Evolutionary conservation across 345 rosid genomes (phyloP).

Genomic region (Limnanthes douglasii): DNA sequence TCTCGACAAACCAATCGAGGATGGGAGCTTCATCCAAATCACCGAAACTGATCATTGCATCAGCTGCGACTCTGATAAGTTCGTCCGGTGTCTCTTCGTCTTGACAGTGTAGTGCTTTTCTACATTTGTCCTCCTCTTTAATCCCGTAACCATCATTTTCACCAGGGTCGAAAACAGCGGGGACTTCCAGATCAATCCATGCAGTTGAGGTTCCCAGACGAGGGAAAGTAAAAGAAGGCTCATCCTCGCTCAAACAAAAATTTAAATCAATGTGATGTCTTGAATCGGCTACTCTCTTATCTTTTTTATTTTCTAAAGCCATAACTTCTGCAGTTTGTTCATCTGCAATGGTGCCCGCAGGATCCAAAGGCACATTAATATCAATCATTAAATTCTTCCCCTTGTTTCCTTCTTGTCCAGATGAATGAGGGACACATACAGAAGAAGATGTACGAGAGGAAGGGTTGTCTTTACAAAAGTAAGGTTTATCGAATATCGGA

Average conservation of each 20-base stretch:
- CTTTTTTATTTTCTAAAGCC: constrained; percentile 21
- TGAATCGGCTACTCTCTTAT: constrained; percentile 16
- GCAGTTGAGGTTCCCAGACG: constrained; percentile 19
- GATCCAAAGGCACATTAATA: constrained; percentile 76
- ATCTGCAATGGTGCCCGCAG: constrained; percentile 22
- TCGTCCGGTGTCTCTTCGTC: constrained; percentile 28
- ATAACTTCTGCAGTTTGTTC: constrained; percentile 16
- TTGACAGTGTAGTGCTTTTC: constrained; percentile 17
- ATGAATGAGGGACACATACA: constrained; percentile 14
- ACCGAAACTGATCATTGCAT: constrained; percentile 40
- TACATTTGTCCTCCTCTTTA: constrained; percentile 40
- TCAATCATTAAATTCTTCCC: constrained; percentile 35
- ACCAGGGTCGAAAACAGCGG: constrained; percentile 29
- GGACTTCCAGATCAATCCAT: constrained; percentile 76
- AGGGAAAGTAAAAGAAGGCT: constrained; percentile 22
- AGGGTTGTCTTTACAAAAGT: constrained; percentile 18
- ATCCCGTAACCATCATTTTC: no score
- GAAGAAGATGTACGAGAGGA: constrained; percentile 23
- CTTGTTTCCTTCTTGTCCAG: constrained; percentile 23
- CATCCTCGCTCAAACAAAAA: constrained; percentile 47
- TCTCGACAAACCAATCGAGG: constrained; percentile 24
- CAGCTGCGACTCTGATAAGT: constrained; percentile 40
- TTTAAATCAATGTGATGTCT: constrained; percentile 64
- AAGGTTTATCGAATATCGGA: constrained; percentile 26
- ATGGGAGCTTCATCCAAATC: no score